These are phyloP conservation scores for Sideroxylon spinosum DNA, from an alignment of 179 eudicot species.

Conservation along the genomic window DNA sequence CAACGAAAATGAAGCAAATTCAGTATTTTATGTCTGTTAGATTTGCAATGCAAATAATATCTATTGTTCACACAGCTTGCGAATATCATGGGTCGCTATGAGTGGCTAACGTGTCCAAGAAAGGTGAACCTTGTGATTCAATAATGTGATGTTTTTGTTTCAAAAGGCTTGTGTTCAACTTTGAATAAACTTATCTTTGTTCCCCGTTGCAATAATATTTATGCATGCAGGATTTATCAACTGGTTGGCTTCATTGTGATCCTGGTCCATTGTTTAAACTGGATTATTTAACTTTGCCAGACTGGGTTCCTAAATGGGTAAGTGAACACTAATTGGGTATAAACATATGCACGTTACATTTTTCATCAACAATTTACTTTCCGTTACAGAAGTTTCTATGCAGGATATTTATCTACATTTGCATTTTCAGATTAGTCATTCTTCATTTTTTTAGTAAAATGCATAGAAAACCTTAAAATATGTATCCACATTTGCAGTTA, in stretches of 20 bases:
- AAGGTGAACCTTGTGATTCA: conserved; percentile 43
- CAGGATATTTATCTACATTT: background rate
- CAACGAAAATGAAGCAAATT: background rate
- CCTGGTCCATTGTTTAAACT: conserved; percentile 80
- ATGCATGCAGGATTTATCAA: conserved; percentile 72
- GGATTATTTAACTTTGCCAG: conserved; percentile 56
- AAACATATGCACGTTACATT: background rate
- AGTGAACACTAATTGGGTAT: conserved; percentile 14
- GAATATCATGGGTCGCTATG: conserved; percentile 73
- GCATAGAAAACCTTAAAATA: no score
- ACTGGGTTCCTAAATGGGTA: conserved; percentile 71
- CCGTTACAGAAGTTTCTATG: background rate
- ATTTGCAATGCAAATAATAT: background rate
- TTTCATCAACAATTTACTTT: conserved; percentile 3
- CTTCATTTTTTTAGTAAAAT: background rate
- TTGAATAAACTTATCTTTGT: conserved; percentile 6
- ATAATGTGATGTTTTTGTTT: background rate
- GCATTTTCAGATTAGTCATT: background rate
- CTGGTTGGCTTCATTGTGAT: conserved; percentile 97
- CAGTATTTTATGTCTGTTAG: background rate
- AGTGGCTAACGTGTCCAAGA: conserved; percentile 94
- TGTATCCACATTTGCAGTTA: no score
- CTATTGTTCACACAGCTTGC: conserved; percentile 56
- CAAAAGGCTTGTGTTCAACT: background rate
- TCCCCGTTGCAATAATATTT: background rate